Evolutionary conservation across 2,329 filamentous ascomycete species (phyloP).

Genomic region (Lachnellula arida): DNA sequence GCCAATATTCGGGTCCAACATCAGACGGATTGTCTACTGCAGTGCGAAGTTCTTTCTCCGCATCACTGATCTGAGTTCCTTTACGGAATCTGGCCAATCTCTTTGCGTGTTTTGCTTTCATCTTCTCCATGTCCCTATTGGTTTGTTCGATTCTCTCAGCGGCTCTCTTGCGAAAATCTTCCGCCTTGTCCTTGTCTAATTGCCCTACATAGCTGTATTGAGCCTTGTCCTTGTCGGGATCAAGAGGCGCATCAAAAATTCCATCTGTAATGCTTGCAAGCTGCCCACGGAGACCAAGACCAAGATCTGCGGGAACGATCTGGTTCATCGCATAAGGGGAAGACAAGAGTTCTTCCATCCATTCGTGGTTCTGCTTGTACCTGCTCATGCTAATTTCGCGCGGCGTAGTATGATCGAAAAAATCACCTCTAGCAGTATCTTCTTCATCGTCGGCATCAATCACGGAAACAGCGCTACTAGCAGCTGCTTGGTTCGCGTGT

Average conservation of each 20-base stretch:
- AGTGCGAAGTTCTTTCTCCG: conserved; percentile 70
- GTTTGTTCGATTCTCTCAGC: conserved; percentile 67
- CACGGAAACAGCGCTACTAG: conserved; percentile 13
- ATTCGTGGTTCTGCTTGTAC: conserved; percentile 94
- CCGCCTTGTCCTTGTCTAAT: conserved; percentile 70
- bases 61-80: conserved; percentile 63
- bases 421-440: conserved; percentile 79
- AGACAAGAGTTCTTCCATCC: conserved; percentile 96
- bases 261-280: conserved; percentile 77
- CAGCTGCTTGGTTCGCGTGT: conserved; percentile 15
- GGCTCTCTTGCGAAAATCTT: conserved; percentile 78
- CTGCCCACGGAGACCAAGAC: conserved; percentile 78
- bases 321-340: conserved; percentile 83
- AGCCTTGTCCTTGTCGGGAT: conserved; percentile 40
- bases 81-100: conserved; percentile 70
- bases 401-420: conserved; percentile 85
- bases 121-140: conserved; percentile 74
- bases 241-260: conserved; percentile 66
- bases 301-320: conserved; percentile 82
- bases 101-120: conserved; percentile 75
- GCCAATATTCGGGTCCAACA: conserved; percentile 56
- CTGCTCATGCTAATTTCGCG: conserved; percentile 82
- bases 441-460: conserved; percentile 73
- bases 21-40: conserved; percentile 53
- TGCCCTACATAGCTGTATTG: conserved; percentile 61